Conservation (phyloP, 2,329 filamentous ascomycete genomes). For the Penicillium nordicum region DNA sequence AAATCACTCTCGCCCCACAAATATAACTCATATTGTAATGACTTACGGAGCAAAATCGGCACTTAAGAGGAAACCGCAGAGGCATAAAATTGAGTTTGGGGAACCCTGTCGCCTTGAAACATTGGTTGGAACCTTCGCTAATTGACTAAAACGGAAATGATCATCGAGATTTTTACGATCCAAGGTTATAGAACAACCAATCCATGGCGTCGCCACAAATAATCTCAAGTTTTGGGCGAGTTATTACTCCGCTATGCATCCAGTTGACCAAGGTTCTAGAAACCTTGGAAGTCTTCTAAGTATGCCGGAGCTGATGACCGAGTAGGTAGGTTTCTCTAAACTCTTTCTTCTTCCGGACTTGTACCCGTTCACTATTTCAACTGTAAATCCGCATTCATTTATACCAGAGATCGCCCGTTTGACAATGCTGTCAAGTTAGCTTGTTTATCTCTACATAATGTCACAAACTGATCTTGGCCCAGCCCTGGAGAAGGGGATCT, state of each 20-base stretch:
- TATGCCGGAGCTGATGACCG: not conserved
- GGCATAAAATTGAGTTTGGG: not conserved
- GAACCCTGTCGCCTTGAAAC: not conserved
- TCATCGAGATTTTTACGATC: not conserved
- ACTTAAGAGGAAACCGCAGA: too few relatives aligned
- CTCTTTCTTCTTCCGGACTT: not conserved
- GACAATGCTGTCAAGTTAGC: not conserved
- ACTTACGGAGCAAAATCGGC: too few relatives aligned
- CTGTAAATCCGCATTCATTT: not conserved
- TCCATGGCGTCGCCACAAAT: not conserved
- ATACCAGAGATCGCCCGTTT: not conserved
- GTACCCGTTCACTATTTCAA: not conserved
- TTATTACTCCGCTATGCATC: not conserved
- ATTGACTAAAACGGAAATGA: not conserved
- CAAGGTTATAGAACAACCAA: not conserved
- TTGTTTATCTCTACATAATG: not conserved
- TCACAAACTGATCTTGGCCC: slow-evolving; percentile 17
- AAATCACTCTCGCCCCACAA: too few relatives aligned
- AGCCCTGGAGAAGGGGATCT: slow-evolving; percentile 25
- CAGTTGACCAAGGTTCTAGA: not conserved
- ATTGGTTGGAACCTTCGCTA: not conserved
- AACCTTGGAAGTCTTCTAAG: too few relatives aligned
- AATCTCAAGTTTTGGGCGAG: not conserved
- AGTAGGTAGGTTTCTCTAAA: not conserved
- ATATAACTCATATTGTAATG: too few relatives aligned